phyloP scores from a whole-genome alignment of 176 grass and related monocot species.

The Oryza glumipatula region DNA sequence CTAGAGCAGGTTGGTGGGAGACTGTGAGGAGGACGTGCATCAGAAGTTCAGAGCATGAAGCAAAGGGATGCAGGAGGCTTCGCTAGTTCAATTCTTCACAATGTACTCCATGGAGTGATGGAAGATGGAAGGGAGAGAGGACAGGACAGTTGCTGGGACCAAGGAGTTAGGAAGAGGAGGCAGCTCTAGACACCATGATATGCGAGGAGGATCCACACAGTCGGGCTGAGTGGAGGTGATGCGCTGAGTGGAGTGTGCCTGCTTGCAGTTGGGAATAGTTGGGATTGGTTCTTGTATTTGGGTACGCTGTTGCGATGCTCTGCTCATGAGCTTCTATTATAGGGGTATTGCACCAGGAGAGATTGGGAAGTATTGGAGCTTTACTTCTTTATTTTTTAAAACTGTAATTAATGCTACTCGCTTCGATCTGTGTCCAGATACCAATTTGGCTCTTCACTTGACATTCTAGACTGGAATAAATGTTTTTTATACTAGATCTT shows the following conservation, averaged over 20 bases:
- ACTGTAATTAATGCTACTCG: not conserved
- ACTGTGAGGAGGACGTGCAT: no score
- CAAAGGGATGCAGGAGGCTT: no score
- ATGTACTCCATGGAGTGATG: no score
- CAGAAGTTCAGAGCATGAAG: no score
- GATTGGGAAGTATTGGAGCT: not conserved
- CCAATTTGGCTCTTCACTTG: not conserved
- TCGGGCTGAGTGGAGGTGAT: not conserved
- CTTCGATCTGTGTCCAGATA: not conserved
- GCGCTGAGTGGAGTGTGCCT: not conserved
- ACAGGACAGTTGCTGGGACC: no score
- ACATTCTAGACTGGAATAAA: not conserved
- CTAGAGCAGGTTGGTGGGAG: no score
- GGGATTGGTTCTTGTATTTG: not conserved
- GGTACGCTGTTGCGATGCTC: not conserved
- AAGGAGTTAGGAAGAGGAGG: no score
- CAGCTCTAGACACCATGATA: no score
- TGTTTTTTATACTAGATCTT: conserved; percentile 23
- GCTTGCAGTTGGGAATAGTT: not conserved
- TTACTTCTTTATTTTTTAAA: not conserved
- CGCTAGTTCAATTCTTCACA: no score
- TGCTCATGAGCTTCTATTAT: not conserved
- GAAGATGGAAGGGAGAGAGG: no score
- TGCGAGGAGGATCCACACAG: no score
- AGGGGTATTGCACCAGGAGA: not conserved